Base-by-base conservation (phyloP, 148 eudicot species). In the Euryodendron excelsum region DNA sequence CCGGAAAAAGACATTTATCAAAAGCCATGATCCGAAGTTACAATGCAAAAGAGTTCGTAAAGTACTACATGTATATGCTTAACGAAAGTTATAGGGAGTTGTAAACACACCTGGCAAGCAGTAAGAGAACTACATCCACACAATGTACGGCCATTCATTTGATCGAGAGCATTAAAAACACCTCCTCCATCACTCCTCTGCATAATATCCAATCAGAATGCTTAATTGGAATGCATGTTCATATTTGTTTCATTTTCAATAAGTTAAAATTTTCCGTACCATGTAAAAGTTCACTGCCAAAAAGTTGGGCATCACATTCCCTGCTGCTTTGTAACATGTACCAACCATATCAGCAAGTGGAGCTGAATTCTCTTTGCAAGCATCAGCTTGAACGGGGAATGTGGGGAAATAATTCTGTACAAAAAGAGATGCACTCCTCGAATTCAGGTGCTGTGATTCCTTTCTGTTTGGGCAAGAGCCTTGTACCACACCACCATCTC, bases 131-230 rank as follows among this genome's bases (percentile, higher is more conserved):
- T 83, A 45, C 99, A 96, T 31, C 99, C 99, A 86, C 99, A 96
- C 74, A 96, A 74, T 58, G 90, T 79, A 66, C 80, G 88, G 60
- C 99, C 99, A 79, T 93, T 96, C 97, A 96, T 92, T 69, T 74
- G 83, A 81, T 96, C 98, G 83, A 93, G 59, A 71, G 82, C 87
- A 44, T 93, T 90, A 53, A 93, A 96, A 71, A 87, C 95, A 34
- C 99, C 99, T 73, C 94, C 90, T 71, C 99, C 99, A 80, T 96
- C 98, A 80, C 98, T 96, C 75, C 99, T 93, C 99, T 96, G 97
- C 55, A 85, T 74, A 69, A 20, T 62, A 67, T 28, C 25, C 20
- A 44, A 56, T 84, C 50, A 85, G 70, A 82, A 75, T 21, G 71
- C 41, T 62, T 25, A 50, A 72, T 20, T 63, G 21, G 45, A 67